A percentile compares a stretch with the other conserved stretches of the same genome.
Evolutionary conservation across 768 basidiomycete species (phyloP).

Genomic region (Trametes cingulata): DNA sequence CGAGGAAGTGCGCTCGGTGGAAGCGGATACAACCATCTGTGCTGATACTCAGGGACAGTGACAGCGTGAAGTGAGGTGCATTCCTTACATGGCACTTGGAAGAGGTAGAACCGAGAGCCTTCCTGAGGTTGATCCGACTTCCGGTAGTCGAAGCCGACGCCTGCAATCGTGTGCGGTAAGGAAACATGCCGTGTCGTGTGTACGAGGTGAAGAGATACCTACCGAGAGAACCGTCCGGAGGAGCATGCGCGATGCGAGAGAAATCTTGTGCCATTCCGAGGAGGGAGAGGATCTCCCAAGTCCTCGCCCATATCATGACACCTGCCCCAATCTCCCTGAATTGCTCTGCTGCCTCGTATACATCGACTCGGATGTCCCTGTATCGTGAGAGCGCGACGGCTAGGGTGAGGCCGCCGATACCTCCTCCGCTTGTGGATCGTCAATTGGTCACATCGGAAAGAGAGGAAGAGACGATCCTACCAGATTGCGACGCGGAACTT

Average conservation of each 20-base stretch:
- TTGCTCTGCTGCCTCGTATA: slow-evolving; percentile 40
- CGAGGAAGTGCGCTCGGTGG: slow-evolving; percentile 51
- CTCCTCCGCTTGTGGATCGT: slow-evolving; percentile 31
- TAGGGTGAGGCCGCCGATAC: slow-evolving; percentile 35
- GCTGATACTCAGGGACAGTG: background rate
- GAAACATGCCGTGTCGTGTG: background rate
- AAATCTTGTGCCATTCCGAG: slow-evolving; percentile 30
- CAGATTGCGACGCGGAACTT: slow-evolving; percentile 39
- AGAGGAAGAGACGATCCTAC: slow-evolving; percentile 22
- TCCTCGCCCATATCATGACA: slow-evolving; percentile 34
- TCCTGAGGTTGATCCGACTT: slow-evolving; percentile 42
- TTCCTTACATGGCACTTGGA: slow-evolving; percentile 42
- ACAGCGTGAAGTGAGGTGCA: background rate
- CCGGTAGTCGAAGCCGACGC: slow-evolving; percentile 47
- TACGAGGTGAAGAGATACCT: background rate
- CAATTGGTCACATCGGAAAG: background rate
- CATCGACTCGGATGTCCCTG: slow-evolving; percentile 29
- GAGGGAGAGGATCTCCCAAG: slow-evolving; percentile 30
- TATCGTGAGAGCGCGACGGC: slow-evolving; percentile 32
- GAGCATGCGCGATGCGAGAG: slow-evolving; percentile 27
- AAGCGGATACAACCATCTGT: slow-evolving; percentile 40
- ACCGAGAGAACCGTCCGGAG: slow-evolving; percentile 25
- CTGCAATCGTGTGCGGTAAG: slow-evolving; percentile 27
- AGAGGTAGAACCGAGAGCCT: slow-evolving; percentile 42
- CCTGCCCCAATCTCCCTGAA: slow-evolving; percentile 54